A percentile compares a stretch with the other conserved stretches of the same genome.
Conservation (phyloP, 179 eudicot genomes). For the Amaranthus tricolor region DNA sequence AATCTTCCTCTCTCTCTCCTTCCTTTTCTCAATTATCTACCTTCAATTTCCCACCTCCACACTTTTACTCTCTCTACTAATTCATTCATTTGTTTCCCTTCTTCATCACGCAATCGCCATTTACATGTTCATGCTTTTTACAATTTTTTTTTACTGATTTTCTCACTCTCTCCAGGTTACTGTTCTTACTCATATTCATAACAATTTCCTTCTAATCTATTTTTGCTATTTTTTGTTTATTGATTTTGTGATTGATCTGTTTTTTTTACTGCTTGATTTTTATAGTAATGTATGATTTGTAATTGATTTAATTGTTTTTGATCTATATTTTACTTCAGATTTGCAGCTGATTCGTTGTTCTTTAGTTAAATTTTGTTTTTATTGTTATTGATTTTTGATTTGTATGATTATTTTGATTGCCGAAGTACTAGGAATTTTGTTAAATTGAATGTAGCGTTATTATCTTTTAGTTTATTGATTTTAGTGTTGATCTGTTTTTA, state of each 20-base stretch:
- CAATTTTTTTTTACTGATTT: neutral
- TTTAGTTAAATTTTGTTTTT: neutral
- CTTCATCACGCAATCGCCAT: constrained; percentile 4
- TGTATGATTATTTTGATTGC: neutral
- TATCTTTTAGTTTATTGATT: neutral
- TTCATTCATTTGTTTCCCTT: constrained; percentile 11
- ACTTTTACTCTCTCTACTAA: neutral
- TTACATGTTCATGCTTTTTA: neutral
- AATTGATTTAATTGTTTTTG: neutral
- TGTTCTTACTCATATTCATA: neutral
- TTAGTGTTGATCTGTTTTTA: neutral
- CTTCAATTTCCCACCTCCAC: neutral
- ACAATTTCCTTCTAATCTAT: neutral
- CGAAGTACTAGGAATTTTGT: neutral
- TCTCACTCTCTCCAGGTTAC: constrained; percentile 18
- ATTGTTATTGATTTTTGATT: neutral
- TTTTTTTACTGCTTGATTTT: neutral
- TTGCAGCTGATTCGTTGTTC: neutral
- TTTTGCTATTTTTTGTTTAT: neutral
- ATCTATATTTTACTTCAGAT: constrained; percentile 14
- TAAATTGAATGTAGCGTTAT: neutral
- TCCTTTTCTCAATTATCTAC: constrained; percentile 10
- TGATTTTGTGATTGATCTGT: neutral
- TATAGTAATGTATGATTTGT: neutral
- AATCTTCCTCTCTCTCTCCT: constrained; percentile 22